Evolutionary conservation across 2,329 filamentous ascomycete species (phyloP).

Genomic region (Leptodontidium sp.): DNA sequence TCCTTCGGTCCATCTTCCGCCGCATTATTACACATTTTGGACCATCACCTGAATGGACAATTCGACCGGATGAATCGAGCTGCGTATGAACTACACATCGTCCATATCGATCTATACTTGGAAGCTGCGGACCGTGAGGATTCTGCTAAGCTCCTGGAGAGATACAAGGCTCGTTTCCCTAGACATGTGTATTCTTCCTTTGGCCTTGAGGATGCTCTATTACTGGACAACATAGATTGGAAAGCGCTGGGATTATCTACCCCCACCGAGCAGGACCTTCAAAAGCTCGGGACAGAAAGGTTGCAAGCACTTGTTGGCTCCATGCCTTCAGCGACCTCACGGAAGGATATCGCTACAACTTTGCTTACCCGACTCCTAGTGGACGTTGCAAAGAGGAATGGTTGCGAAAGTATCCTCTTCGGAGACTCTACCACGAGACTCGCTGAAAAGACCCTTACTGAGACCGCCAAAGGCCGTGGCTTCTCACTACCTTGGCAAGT

Average conservation of each 20-base stretch:
- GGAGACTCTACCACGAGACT: constrained; percentile 88
- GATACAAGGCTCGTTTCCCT: constrained; percentile 67
- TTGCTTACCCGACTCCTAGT: constrained; percentile 78
- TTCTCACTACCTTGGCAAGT: constrained; percentile 84
- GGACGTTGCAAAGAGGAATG: constrained; percentile 63
- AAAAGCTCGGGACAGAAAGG: constrained; percentile 45
- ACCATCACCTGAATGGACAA: constrained; percentile 73
- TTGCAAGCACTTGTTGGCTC: constrained; percentile 59
- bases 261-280: constrained; percentile 24
- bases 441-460: constrained; percentile 83
- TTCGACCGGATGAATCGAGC: constrained; percentile 68
- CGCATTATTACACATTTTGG: constrained; percentile 77
- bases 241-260: constrained; percentile 49
- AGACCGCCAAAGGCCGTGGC: constrained; percentile 91
- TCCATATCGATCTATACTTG: constrained; percentile 54
- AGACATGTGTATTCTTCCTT: constrained; percentile 69
- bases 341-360: constrained; percentile 75
- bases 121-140: constrained; percentile 41
- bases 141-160: constrained; percentile 49
- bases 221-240: constrained; percentile 62
- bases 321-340: constrained; percentile 77
- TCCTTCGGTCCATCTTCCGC: constrained; percentile 86
- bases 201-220: constrained; percentile 69
- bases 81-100: constrained; percentile 71
- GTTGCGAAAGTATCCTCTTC: constrained; percentile 77